These are phyloP conservation scores for Populus tremula DNA, from an alignment of 345 rosid genomes.

Conservation along the genomic window DNA sequence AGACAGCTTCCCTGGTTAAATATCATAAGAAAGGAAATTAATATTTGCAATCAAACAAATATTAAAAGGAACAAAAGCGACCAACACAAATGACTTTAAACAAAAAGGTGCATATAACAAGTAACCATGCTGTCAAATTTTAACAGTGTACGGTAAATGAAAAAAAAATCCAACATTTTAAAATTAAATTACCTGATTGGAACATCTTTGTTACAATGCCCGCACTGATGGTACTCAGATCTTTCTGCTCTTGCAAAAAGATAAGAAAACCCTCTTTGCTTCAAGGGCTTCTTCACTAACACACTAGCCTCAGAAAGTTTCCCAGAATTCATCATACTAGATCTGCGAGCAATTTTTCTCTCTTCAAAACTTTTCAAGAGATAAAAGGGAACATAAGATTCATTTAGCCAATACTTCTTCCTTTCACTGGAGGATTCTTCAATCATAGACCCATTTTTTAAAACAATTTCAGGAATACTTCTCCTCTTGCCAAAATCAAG, in stretches of 20 bases:
- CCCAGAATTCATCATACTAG: constrained; percentile 40
- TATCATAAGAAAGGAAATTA: constrained; percentile 6
- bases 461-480: constrained; percentile 69
- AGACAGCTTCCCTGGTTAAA: constrained; percentile 66
- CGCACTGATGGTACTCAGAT: constrained; percentile 61
- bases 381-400: constrained; percentile 81
- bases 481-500: constrained; percentile 98
- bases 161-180: not conserved
- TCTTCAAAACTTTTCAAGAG: constrained; percentile 90
- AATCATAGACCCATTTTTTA: constrained; percentile 57
- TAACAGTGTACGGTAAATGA: not conserved
- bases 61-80: not conserved
- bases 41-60: constrained; percentile 1
- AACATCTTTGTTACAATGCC: constrained; percentile 78
- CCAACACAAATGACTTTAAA: not conserved
- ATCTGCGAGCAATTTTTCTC: constrained; percentile 67
- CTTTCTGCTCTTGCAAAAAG: constrained; percentile 80
- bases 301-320: constrained; percentile 37
- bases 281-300: constrained; percentile 35
- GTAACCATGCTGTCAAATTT: not conserved
- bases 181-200: constrained; percentile 51
- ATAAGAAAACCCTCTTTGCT: constrained; percentile 64
- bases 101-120: not conserved
- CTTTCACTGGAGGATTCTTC: constrained; percentile 88
- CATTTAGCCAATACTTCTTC: constrained; percentile 85